A percentile compares a stretch with the other conserved stretches of the same genome.
Evolutionary conservation across 2,329 filamentous ascomycete genomes (phyloP).

Genomic region (Hypoxylon sp.): DNA sequence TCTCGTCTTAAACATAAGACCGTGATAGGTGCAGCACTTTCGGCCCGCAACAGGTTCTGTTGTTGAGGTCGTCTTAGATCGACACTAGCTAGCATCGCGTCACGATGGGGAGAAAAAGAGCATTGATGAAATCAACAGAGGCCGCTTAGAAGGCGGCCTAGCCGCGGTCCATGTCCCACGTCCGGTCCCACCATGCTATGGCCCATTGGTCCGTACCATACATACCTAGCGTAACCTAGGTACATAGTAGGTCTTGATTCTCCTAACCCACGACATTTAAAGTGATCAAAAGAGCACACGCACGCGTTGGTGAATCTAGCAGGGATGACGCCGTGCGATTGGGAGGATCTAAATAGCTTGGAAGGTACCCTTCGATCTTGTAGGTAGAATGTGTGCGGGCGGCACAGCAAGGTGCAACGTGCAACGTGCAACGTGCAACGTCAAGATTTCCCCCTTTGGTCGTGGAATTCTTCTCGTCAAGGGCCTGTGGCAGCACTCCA

Average conservation of each 20-base stretch:
- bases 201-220: background rate
- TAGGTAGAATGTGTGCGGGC: slow-evolving; percentile 36
- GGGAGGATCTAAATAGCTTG: slow-evolving; percentile 42
- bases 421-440: slow-evolving; percentile 32
- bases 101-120: slow-evolving; percentile 15
- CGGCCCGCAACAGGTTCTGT: slow-evolving; percentile 36
- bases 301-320: slow-evolving; percentile 23
- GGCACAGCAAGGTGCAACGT: slow-evolving; percentile 40
- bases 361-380: slow-evolving; percentile 41
- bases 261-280: slow-evolving; percentile 35
- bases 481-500: slow-evolving; percentile 36
- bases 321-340: slow-evolving; percentile 38
- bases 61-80: slow-evolving; percentile 30
- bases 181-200: background rate
- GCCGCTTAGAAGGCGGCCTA: slow-evolving; percentile 31
- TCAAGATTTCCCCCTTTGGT: slow-evolving; percentile 38
- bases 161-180: slow-evolving; percentile 21
- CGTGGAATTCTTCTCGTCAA: slow-evolving; percentile 38
- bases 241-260: slow-evolving; percentile 10
- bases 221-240: no score
- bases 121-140: slow-evolving; percentile 38
- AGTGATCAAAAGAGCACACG: slow-evolving; percentile 40
- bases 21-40: slow-evolving; percentile 39
- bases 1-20: slow-evolving; percentile 27
- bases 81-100: slow-evolving; percentile 16